Percentiles rank a stretch among this genome's conserved stretches.
These are phyloP conservation scores for Lepraria neglecta DNA, from an alignment of 495 filamentous ascomycete genomes.

Conservation along the genomic window DNA sequence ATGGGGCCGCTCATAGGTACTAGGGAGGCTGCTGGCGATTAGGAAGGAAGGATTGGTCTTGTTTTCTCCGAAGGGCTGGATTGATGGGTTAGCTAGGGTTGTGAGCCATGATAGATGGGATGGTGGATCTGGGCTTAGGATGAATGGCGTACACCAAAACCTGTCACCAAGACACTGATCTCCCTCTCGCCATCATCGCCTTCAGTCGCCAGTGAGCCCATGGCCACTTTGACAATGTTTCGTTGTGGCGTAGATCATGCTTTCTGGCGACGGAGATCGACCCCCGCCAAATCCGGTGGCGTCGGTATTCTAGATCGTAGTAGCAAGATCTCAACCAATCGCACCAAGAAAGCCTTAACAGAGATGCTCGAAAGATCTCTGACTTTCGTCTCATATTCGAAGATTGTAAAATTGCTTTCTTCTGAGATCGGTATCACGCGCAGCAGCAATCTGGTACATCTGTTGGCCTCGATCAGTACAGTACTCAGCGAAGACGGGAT, in stretches of 20 bases:
- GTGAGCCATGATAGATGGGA: slow-evolving; percentile 18
- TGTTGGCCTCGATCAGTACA: too few relatives aligned
- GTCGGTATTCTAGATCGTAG: too few relatives aligned
- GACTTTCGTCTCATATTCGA: too few relatives aligned
- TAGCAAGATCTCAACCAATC: too few relatives aligned
- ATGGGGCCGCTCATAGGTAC: slow-evolving; percentile 33
- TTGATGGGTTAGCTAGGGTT: slow-evolving; percentile 16
- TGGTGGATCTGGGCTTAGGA: not conserved
- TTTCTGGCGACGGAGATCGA: not conserved
- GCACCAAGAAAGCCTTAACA: too few relatives aligned
- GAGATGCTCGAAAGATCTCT: too few relatives aligned
- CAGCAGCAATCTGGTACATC: too few relatives aligned
- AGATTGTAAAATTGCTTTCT: too few relatives aligned
- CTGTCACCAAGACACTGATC: slow-evolving; percentile 64
- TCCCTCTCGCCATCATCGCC: slow-evolving; percentile 35
- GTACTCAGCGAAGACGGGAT: too few relatives aligned
- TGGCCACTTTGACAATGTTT: not conserved
- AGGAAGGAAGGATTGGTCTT: slow-evolving; percentile 67
- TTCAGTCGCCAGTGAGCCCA: slow-evolving; percentile 23
- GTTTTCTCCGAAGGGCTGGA: slow-evolving; percentile 61
- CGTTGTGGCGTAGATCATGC: not conserved
- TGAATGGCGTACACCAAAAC: slow-evolving; percentile 57
- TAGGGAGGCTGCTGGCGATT: slow-evolving; percentile 47
- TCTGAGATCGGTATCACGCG: too few relatives aligned
- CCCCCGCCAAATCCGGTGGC: not conserved